Conservation (phyloP, 78 protist genomes). For the Chrysochromulina tobinii region DNA sequence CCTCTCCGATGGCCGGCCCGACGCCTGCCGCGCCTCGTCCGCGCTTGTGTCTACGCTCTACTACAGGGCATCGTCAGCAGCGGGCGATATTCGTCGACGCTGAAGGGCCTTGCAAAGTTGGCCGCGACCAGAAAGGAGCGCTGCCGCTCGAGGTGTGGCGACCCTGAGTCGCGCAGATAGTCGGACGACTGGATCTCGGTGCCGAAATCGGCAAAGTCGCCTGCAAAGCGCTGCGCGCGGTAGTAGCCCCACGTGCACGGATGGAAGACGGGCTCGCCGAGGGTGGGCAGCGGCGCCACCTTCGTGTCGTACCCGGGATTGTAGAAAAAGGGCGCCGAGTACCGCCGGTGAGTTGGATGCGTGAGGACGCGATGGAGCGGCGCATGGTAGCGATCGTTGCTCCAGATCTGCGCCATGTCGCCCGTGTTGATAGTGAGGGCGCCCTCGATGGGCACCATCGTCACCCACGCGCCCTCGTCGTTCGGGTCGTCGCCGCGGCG, state of each 20-base stretch:
- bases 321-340: constrained; percentile 30
- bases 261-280: neutral
- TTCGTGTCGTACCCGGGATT: neutral
- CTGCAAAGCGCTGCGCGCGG: constrained; percentile 16
- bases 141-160: neutral
- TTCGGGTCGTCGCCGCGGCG: neutral
- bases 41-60: no score
- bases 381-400: constrained; percentile 16
- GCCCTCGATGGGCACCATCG: neutral
- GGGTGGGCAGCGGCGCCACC: neutral
- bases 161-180: neutral
- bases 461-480: neutral
- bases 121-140: neutral
- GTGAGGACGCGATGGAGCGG: constrained; percentile 10
- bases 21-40: no score
- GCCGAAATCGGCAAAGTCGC: constrained; percentile 30
- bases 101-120: neutral
- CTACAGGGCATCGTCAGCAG: neutral
- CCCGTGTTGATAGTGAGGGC: constrained; percentile 37
- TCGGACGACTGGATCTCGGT: constrained; percentile 5
- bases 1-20: no score
- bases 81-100: neutral
- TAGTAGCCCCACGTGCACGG: constrained; percentile 10
- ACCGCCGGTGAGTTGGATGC: neutral
- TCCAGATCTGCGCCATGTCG: constrained; percentile 39